Evolutionary conservation across 352 stramenopile genomes (phyloP), one percentile per base, ranked within the genome.

Genomic region (Globisporangium lucens): DNA sequence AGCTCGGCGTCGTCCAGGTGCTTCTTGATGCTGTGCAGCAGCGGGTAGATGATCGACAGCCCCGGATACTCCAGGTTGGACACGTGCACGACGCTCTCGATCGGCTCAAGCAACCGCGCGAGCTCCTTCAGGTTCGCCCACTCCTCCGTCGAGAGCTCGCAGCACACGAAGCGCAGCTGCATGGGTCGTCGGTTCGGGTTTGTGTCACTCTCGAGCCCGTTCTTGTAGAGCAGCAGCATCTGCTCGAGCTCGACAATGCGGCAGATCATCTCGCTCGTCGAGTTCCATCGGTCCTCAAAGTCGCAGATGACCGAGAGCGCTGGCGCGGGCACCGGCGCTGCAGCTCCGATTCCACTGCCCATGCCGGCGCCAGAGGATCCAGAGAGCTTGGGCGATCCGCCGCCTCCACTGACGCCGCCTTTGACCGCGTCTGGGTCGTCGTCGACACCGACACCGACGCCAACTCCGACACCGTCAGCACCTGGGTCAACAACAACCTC

Each of bases 141-240:
- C 61, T 93, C 85, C 5, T 90, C 82, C 8, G 68, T 55, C 24
- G 85, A 89, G 24, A 93, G 66, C 58, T 91, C 83, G 41, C 83
- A 91, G 61, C 85, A 91, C 64, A 90, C 77, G 61, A 93, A 91
- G 5, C 83, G 83, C 56, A 93, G 70, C 66, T 93, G 84, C 84
- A 93, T 93, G 2, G 84, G 82, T 33, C 82, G 75, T 8, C 85
- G 78, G 49, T 82, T 84, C 46, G 85, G 81, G n/a, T 80, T 89
- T 9, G 76, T 86, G 68, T 93, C 85, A 58, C 79, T 83, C 56
- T 93, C 85, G 3, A 93, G 64, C n/a, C 83, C 85, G 36, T 74
- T 86, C 70, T 91, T 93, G 73, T 93, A 93, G 1, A 83, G 79
- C 64, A 89, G 57, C 20, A 93, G 63, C 78, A 89, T 89, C 6